Evolutionary conservation across 768 basidiomycete species (phyloP).

Genomic region (Mycena vitilis): DNA sequence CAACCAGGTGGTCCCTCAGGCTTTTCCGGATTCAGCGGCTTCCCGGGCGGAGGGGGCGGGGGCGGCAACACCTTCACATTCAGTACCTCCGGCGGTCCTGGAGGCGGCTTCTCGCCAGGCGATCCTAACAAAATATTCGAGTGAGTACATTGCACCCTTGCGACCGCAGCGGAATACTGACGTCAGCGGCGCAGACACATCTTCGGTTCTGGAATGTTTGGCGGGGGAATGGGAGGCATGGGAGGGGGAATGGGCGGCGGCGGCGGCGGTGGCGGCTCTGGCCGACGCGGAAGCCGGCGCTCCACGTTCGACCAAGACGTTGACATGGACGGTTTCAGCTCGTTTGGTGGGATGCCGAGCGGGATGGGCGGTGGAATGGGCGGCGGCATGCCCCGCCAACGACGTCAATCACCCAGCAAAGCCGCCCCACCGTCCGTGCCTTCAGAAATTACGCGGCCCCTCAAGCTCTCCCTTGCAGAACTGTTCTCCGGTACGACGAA

Average conservation of each 20-base stretch:
- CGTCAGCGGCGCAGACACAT: slow-evolving; percentile 60
- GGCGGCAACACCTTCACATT: slow-evolving; percentile 69
- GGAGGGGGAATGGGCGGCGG: slow-evolving; percentile 44
- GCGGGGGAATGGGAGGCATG: slow-evolving; percentile 48
- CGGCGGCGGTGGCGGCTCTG: slow-evolving; percentile 24
- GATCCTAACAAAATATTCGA: slow-evolving; percentile 93
- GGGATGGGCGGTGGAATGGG: slow-evolving; percentile 45
- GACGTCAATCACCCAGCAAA: slow-evolving; percentile 37
- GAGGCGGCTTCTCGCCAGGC: slow-evolving; percentile 74
- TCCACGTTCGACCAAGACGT: slow-evolving; percentile 57
- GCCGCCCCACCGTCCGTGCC: slow-evolving; percentile 44
- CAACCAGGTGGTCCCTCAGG: slow-evolving; percentile 60
- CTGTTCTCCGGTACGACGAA: slow-evolving; percentile 89
- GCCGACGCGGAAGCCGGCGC: slow-evolving; percentile 31
- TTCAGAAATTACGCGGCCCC: slow-evolving; percentile 80
- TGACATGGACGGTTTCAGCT: slow-evolving; percentile 55
- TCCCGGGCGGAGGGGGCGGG: slow-evolving; percentile 57
- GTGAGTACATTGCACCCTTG: slow-evolving; percentile 56
- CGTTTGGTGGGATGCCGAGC: neutral
- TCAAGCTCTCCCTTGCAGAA: slow-evolving; percentile 88
- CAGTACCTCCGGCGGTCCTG: slow-evolving; percentile 54
- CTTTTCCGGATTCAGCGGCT: slow-evolving; percentile 51
- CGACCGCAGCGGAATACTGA: slow-evolving; percentile 8
- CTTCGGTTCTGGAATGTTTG: slow-evolving; percentile 58
- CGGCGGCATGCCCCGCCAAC: slow-evolving; percentile 23